Evolutionary conservation across 495 filamentous ascomycete genomes (phyloP).

Genomic region (Monascus purpureus): DNA sequence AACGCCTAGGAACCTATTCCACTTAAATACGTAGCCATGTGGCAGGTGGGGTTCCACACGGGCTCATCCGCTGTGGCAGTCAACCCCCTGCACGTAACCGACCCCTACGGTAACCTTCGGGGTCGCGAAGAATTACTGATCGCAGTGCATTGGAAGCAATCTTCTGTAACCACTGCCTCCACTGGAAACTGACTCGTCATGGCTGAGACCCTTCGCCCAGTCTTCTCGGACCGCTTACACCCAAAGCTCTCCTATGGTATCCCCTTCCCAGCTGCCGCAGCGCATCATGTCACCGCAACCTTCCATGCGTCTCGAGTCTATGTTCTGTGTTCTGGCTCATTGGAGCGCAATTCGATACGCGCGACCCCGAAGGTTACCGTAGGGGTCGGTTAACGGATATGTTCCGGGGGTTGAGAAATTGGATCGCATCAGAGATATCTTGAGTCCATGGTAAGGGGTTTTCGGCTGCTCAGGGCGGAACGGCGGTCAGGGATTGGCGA

Average conservation of each 20-base stretch:
- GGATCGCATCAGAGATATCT: too few relatives aligned
- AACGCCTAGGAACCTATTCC: background rate
- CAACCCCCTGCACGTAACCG: constrained; percentile 26
- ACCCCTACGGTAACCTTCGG: too few relatives aligned
- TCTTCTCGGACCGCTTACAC: constrained; percentile 20
- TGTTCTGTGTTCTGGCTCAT: constrained; percentile 44
- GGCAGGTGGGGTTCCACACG: constrained; percentile 20
- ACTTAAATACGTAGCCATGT: constrained; percentile 9
- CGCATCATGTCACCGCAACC: constrained; percentile 32
- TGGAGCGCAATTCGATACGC: constrained; percentile 42
- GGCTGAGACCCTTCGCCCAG: constrained; percentile 24
- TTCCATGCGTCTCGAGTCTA: constrained; percentile 42
- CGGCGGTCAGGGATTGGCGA: too few relatives aligned
- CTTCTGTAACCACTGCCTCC: too few relatives aligned
- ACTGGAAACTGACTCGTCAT: background rate
- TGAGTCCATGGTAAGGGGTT: too few relatives aligned
- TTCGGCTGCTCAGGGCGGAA: too few relatives aligned
- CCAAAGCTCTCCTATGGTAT: constrained; percentile 37
- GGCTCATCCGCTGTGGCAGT: constrained; percentile 23
- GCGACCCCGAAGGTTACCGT: too few relatives aligned
- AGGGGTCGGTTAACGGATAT: too few relatives aligned
- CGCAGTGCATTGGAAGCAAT: too few relatives aligned
- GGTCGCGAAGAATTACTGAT: too few relatives aligned
- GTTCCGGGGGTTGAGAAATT: too few relatives aligned
- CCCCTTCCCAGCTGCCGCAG: constrained; percentile 35